These are phyloP conservation scores for Colletotrichum sp. DNA, from an alignment of 2,329 filamentous ascomycete species.

Conservation along the genomic window DNA sequence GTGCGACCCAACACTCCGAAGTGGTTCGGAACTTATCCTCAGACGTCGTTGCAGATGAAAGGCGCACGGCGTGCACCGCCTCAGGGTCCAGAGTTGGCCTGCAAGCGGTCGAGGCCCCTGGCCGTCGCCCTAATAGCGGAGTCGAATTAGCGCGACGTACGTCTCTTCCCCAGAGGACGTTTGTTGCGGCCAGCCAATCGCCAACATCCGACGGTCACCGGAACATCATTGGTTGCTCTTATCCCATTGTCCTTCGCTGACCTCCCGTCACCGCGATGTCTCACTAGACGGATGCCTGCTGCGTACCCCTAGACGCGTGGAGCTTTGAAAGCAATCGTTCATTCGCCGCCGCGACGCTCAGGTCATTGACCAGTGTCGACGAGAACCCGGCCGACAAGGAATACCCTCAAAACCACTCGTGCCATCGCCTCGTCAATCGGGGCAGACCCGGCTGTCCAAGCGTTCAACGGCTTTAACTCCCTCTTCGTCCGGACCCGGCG, in stretches of 20 bases:
- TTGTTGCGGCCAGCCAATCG: constrained; percentile 3
- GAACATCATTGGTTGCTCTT: neutral
- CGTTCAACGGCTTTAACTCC: neutral
- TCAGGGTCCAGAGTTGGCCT: neutral
- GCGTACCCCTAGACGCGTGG: neutral
- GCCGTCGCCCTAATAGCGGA: constrained; percentile 12
- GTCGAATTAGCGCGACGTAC: neutral
- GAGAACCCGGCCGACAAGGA: neutral
- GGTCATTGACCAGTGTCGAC: neutral
- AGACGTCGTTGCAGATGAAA: neutral
- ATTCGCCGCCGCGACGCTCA: neutral
- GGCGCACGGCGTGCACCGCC: neutral
- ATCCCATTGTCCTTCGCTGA: neutral
- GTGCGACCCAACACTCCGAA: neutral
- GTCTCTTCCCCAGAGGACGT: neutral
- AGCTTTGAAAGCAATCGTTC: neutral
- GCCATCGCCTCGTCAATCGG: neutral
- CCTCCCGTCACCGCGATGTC: neutral
- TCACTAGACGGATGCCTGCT: neutral
- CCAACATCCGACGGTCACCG: constrained; percentile 6
- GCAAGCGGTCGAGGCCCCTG: neutral
- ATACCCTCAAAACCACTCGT: neutral
- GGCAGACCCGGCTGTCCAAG: neutral
- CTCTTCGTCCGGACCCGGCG: neutral
- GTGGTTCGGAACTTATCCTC: constrained; percentile 9